These are phyloP conservation scores for Euphorbia lathyris DNA, from an alignment of 345 rosid species.

Conservation along the genomic window DNA sequence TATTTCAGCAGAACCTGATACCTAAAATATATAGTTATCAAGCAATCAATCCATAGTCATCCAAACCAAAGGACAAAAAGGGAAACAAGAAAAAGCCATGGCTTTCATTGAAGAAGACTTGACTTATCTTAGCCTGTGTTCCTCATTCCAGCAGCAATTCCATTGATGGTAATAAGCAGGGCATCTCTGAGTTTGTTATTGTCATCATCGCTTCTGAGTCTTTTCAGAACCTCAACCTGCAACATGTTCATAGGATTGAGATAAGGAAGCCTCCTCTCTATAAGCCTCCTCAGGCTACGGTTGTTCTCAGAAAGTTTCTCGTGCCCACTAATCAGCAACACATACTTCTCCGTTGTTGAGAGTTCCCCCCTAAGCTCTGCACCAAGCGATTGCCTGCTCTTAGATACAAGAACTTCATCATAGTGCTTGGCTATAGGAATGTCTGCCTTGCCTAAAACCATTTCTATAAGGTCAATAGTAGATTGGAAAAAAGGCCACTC, in stretches of 20 bases:
- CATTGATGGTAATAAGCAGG: constrained; percentile 85
- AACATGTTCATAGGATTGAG: constrained; percentile 87
- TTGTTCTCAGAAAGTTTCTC: constrained; percentile 71
- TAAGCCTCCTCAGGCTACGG: constrained; percentile 79
- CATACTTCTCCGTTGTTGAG: constrained; percentile 60
- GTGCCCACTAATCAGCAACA: constrained; percentile 68
- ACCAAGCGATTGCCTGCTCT: constrained; percentile 67
- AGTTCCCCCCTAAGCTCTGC: constrained; percentile 68
- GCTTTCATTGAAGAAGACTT: not conserved
- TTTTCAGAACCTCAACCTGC: constrained; percentile 89
- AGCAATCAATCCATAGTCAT: not conserved
- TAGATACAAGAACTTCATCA: constrained; percentile 80
- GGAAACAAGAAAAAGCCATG: not conserved
- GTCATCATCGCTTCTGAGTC: constrained; percentile 77
- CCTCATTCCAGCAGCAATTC: constrained; percentile 98
- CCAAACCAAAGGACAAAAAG: not conserved
- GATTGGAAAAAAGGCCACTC: constrained; percentile 98
- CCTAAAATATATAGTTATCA: not conserved
- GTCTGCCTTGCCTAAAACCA: constrained; percentile 92
- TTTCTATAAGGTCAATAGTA: constrained; percentile 91
- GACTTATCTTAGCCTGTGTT: constrained; percentile 48
- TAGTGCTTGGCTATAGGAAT: constrained; percentile 79
- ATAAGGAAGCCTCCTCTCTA: constrained; percentile 87
- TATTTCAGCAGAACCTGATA: not conserved
- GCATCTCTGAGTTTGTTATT: constrained; percentile 87